These are phyloP conservation scores for Trichosporon inkin DNA, from an alignment of 1,284 basidiomycete species.

Conservation along the genomic window DNA sequence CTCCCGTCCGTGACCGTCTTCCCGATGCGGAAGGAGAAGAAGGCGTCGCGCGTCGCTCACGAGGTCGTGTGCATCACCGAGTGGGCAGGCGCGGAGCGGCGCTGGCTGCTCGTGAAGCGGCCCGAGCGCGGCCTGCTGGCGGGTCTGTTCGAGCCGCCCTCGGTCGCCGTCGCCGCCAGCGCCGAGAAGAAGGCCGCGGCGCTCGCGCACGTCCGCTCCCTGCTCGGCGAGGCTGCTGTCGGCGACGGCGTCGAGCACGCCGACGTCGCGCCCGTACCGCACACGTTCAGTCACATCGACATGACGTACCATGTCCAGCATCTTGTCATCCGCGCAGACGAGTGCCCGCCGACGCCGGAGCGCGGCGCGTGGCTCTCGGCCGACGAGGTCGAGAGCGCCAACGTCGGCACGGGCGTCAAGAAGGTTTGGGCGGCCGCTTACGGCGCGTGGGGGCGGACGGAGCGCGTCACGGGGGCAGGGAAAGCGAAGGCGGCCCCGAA, in stretches of 20 bases:
- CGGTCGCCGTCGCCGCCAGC: constrained; percentile 24
- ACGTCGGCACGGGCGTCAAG: constrained; percentile 50
- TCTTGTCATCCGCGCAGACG: constrained; percentile 22
- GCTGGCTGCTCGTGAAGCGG: constrained; percentile 71
- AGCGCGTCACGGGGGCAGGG: not conserved
- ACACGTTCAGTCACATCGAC: constrained; percentile 85
- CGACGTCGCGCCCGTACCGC: constrained; percentile 53
- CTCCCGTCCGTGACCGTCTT: constrained; percentile 61
- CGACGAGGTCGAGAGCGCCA: constrained; percentile 33
- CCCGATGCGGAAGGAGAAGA: constrained; percentile 81
- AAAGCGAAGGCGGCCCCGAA: not conserved
- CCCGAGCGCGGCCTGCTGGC: constrained; percentile 82
- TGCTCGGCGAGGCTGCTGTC: constrained; percentile 1
- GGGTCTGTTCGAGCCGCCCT: constrained; percentile 59
- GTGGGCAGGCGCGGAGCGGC: constrained; percentile 56
- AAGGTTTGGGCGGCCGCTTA: constrained; percentile 48
- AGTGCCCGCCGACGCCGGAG: not conserved
- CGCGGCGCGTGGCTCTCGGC: constrained; percentile 32
- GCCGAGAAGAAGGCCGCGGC: constrained; percentile 14
- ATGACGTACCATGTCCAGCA: constrained; percentile 73
- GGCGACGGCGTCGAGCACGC: not conserved
- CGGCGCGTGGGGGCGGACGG: constrained; percentile 36
- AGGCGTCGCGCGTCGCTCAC: constrained; percentile 76
- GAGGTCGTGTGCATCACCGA: constrained; percentile 81
- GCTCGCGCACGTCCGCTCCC: constrained; percentile 3